A percentile compares a stretch with the other conserved stretches of the same genome.
Conservation (phyloP, 441 rosid genomes). For the Manihot esculenta region DNA sequence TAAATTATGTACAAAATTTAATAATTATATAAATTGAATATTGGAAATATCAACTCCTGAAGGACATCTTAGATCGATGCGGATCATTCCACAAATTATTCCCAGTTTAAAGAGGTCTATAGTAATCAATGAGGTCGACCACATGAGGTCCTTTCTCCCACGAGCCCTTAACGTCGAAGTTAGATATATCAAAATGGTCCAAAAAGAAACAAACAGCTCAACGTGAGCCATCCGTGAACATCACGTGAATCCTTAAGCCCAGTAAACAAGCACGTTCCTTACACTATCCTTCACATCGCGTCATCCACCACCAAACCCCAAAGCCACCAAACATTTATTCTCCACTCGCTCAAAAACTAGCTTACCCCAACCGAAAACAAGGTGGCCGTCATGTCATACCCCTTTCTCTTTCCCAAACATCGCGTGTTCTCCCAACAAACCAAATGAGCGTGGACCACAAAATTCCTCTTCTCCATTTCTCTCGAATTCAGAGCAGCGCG, state of each 20-base stretch:
- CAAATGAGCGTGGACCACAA: not conserved
- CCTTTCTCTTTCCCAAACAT: not conserved
- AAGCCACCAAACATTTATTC: not conserved
- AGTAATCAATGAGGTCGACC: not conserved
- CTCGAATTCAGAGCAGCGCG: not conserved
- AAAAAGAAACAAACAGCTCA: not conserved
- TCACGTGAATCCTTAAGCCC: constrained; percentile 1
- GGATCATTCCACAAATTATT: too few relatives aligned
- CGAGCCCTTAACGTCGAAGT: constrained; percentile 1
- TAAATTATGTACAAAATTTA: too few relatives aligned
- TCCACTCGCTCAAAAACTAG: not conserved
- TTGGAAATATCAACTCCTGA: too few relatives aligned
- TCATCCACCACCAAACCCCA: not conserved
- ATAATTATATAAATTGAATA: too few relatives aligned
- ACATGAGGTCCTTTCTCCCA: not conserved
- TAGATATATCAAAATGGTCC: not conserved
- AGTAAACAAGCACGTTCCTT: too few relatives aligned
- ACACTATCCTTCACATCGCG: not conserved
- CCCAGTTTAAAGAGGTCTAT: not conserved
- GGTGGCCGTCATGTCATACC: not conserved
- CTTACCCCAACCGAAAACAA: not conserved
- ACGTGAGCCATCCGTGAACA: not conserved
- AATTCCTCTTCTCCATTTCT: not conserved
- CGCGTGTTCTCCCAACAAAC: not conserved
- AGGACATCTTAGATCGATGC: too few relatives aligned